Evolutionary conservation across 768 basidiomycete genomes (phyloP), one percentile per base, ranked within the genome.

Genomic region (Asterophora lycoperdoides): DNA sequence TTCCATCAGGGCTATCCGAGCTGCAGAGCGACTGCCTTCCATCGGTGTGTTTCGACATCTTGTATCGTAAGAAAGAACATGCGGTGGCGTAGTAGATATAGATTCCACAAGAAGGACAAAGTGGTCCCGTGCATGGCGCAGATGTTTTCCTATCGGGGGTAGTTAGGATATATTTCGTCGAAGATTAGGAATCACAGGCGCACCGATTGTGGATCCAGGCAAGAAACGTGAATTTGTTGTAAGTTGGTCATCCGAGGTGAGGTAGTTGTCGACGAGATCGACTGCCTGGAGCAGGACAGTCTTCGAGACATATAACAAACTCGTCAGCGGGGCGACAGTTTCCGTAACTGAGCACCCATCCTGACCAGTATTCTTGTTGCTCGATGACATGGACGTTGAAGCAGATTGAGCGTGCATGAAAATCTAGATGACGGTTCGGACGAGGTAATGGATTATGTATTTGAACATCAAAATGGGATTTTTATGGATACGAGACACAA

Each of bases 381-480:
- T 55, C 20, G 68, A 62, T 18, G 68, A 51, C 63, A 62, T 69
- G 30, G 47, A 37, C 30, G 57, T 34, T 44, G 55, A 49, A 29
- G 54, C 44, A 6, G 48, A 44, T 40, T 32, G n/a, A 37, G 23
- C 19, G 76, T 98, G 49, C 92, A 94, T 61, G 88, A 91, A 15
- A 97, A 97, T 64, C 94, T 92, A 3, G 93, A 96, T 71, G 87
- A 41, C 89, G 55, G 88, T 93, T 9, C 94, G 91, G 0, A 38
- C 4, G 26, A 36, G 20, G 23, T 11, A 35, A 44, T 28, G n/a
- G 41, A 39, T 48, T 32, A 41, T 48, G 30, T 51, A 51, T 44
- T 50, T 33, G 29, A 38, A 45, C 41, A 44, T 35, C 28, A 20
- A 20, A 26, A 32, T 44, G 18, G 9, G 2, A 33, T 32, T 44